phyloP scores from a whole-genome alignment of 805 yeast genomes.

The Pichia kluyveri region DNA sequence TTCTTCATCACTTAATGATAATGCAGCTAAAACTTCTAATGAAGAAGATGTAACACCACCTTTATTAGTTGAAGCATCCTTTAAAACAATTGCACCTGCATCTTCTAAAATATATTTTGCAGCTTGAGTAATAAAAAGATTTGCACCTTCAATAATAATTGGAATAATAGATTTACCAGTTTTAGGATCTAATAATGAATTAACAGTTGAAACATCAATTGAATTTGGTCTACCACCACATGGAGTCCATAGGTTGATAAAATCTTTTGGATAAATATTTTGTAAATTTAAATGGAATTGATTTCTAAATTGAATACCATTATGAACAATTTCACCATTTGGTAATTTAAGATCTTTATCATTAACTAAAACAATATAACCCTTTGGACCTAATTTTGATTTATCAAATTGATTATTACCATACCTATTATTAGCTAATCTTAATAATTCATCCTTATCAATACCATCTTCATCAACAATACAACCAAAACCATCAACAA shows the following conservation, averaged over 20 bases:
- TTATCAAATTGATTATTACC: constrained; percentile 66
- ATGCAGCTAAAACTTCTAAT: constrained; percentile 87
- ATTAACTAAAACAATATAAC: constrained; percentile 79
- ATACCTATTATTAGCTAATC: constrained; percentile 69
- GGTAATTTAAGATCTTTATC: constrained; percentile 76
- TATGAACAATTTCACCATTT: constrained; percentile 61
- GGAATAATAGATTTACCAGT: constrained; percentile 75
- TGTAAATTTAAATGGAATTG: constrained; percentile 71
- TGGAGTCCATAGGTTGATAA: constrained; percentile 84
- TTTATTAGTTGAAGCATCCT: constrained; percentile 95
- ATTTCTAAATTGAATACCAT: constrained; percentile 87
- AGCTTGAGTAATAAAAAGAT: constrained; percentile 86
- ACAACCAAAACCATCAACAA: constrained; percentile 95
- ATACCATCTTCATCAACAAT: constrained; percentile 87
- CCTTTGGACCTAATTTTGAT: constrained; percentile 58
- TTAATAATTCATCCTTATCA: constrained; percentile 65
- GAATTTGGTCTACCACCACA: constrained; percentile 99
- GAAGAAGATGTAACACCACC: constrained; percentile 99
- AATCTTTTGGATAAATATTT: constrained; percentile 47
- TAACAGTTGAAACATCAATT: constrained; percentile 77
- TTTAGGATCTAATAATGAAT: constrained; percentile 57
- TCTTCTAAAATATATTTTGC: constrained; percentile 81
- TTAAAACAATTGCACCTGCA: constrained; percentile 81
- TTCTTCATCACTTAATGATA: constrained; percentile 78
- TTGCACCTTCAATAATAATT: constrained; percentile 95